A percentile compares a stretch with the other conserved stretches of the same genome.
Conservation (phyloP, 164 flowering plant species). For the Vitis cinerea region DNA sequence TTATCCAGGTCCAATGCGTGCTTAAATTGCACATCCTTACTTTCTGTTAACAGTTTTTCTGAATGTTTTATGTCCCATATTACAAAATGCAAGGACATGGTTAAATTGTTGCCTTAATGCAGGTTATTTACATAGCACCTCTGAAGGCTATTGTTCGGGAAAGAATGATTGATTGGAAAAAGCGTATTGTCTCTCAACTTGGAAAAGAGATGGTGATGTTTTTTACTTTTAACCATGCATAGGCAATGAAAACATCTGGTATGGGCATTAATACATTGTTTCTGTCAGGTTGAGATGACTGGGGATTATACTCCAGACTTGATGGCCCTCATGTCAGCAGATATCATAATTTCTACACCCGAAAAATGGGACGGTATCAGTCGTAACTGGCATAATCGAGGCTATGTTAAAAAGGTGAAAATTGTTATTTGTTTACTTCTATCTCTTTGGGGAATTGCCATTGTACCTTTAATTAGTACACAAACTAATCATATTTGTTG, state of each 20-base stretch:
- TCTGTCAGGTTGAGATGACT: constrained; percentile 92
- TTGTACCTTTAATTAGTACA: neutral
- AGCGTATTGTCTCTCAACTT: constrained; percentile 74
- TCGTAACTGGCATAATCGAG: constrained; percentile 94
- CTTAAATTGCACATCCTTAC: neutral
- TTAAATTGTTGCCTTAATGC: constrained; percentile 14
- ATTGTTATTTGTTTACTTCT: constrained; percentile 9
- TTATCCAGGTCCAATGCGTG: neutral
- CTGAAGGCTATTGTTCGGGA: constrained; percentile 97
- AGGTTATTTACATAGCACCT: constrained; percentile 98
- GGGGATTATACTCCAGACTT: constrained; percentile 98
- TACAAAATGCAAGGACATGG: neutral
- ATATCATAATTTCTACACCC: constrained; percentile 96
- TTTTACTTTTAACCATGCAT: neutral
- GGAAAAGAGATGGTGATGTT: constrained; percentile 80
- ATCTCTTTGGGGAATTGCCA: neutral
- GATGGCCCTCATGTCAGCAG: constrained; percentile 81
- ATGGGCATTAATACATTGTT: constrained; percentile 9
- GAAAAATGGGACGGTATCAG: constrained; percentile 99
- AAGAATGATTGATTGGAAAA: constrained; percentile 96
- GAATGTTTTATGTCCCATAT: neutral
- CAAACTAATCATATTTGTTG: neutral
- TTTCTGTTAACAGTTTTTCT: neutral
- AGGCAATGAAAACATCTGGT: neutral
- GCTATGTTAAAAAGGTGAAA: constrained; percentile 88